Base-by-base conservation (phyloP, 768 basidiomycete genomes). In the Termitomyces sp. region DNA sequence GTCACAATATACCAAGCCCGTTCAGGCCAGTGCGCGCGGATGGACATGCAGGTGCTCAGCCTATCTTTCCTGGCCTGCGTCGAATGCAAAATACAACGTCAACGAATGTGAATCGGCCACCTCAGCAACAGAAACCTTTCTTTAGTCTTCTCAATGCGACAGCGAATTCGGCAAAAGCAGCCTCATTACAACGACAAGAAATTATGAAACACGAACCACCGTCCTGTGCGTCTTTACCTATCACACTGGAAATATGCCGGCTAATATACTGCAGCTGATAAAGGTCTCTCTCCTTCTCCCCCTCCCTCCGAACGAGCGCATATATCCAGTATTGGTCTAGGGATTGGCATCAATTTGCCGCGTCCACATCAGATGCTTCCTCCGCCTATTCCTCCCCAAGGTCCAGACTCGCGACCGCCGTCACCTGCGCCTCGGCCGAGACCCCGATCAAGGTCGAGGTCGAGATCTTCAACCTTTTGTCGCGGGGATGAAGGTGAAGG, bases 31-130 rank as follows among this genome's bases (percentile, higher is more conserved):
- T 8, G n/a, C 58, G 65, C 25, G 52, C 55, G 37, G 37, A 38
- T 54, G 56, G 43, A 3, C 25, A 50, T 36, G 10, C 49, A 17
- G 58, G 48, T 17, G 34, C 58, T 20, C 37, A 54, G 25, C 59
- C 61, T 5, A 47, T 67, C 3, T 67, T 67, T 47, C 57, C 66
- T 8, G 63, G 56, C 5, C 50, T 67, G 31, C 61, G 60, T 40
- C 61, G 57, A 20, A 47, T 59, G 29, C 65, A 64, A 52, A 57
- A 54, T 31, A 20, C 48, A 5, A 42, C 29, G 29, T n/a, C 10
- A 20, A 20, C 48, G 6, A 55, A 45, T 25, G 15, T 32, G 46
- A 51, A 60, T 2, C 57, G 20, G 32, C 15, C 15, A 42, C 40
- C 40, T 42, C 40, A 42, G 40, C 58, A 48, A 20, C 54, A 57